Base-by-base conservation (phyloP, 352 stramenopile species). In the Phytophthora agathidicida region DNA sequence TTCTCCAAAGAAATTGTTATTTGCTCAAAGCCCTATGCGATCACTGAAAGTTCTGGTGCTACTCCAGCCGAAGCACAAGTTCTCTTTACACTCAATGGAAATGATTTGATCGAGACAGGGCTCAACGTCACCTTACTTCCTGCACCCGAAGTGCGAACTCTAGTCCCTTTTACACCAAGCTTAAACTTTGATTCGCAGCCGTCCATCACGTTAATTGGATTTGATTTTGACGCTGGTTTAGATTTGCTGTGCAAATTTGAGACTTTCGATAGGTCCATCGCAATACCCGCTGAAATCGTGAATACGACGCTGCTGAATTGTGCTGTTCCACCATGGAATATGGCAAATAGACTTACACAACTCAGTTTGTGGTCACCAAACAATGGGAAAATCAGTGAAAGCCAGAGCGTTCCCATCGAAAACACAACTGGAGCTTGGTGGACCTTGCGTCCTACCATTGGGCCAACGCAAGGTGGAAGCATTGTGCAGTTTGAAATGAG, bases 261-360 rank as follows among this genome's bases (percentile, higher is more conserved):
- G 9, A 56, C 66, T 7, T 28, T 35, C 3, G 20, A 35, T 0
- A 63, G 65, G n/a, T 58, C 59, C 1, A 37, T 73, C 11, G 27
- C 44, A 17, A 57, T 69, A 13, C 54, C 56, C 3, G 78, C 61
- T 24, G 7, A 60, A 5, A 30, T 77, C 45, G 11, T 68, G 5
- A 90, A 90, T 33, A 37, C 72, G 1, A 79, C 65, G 2, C 30
- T 69, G 9, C 49, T 77, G 11, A 46, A 33, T 14, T 90, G 80
- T 53, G 38, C 38, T 17, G 11, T 53, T 20, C 62, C 68, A 0
- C 22, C 55, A 7, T 71, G 55, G 57, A 71, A 65, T 22, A 59
- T 43, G 14, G 27, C 3, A 11, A 32, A 22, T 26, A 43, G 56
- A 8, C 45, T 30, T 17, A 68, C 65, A 5, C 28, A 45, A 43